Conservation (phyloP, 257 asterid genomes). For the Primulina huaijiensis region DNA sequence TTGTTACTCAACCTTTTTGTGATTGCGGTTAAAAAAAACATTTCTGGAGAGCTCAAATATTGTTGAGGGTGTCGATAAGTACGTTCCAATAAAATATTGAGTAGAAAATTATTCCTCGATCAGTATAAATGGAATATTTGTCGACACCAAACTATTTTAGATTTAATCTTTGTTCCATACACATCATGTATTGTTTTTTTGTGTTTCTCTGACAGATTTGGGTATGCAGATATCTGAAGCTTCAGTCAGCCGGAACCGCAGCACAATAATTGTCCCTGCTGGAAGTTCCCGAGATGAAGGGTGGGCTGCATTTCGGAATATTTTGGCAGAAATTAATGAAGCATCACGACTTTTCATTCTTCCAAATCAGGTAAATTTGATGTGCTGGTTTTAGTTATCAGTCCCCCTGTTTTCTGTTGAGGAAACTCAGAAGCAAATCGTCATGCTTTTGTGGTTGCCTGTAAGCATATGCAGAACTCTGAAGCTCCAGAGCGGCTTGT, state of each 20-base stretch:
- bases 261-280: conserved; percentile 98
- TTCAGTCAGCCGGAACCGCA: conserved; percentile 94
- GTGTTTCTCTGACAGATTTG: conserved; percentile 23
- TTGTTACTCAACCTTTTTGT: background rate
- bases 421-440: conserved; percentile 26
- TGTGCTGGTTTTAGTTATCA: conserved; percentile 6
- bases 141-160: background rate
- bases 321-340: conserved; percentile 85
- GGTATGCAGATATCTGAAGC: conserved; percentile 88
- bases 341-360: conserved; percentile 67
- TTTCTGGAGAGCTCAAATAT: background rate
- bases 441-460: conserved; percentile 28
- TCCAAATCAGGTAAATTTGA: conserved; percentile 59
- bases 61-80: background rate
- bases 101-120: background rate
- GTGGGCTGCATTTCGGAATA: conserved; percentile 91
- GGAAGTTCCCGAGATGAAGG: conserved; percentile 94
- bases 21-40: background rate
- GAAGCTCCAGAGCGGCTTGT: conserved; percentile 70
- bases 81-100: background rate
- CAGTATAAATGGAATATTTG: conserved; percentile 1
- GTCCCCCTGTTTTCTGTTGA: conserved; percentile 5
- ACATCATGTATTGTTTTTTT: conserved; percentile 4
- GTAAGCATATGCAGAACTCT: conserved; percentile 50
- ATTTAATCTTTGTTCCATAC: conserved; percentile 1